Percentiles rank a stretch among this genome's conserved stretches.
Conservation (phyloP, 2,329 filamentous ascomycete species). For the Chrysosporium queenslandicum region DNA sequence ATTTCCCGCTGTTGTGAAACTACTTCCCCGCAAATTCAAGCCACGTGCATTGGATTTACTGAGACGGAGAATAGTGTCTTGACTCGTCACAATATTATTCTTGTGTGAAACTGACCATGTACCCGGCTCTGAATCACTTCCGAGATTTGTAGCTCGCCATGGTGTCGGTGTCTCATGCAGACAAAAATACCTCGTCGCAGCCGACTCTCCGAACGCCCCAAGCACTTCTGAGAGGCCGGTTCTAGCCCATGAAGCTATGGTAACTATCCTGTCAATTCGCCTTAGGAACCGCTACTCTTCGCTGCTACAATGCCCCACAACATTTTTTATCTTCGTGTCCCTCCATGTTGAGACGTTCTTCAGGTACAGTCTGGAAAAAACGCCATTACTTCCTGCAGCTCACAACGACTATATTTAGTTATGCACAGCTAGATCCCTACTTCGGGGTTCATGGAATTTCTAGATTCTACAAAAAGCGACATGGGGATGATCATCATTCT, state of each 20-base stretch:
- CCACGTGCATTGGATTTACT: constrained; percentile 4
- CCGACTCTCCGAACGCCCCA: too few relatives aligned
- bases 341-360: too few relatives aligned
- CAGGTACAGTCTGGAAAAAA: not conserved
- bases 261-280: too few relatives aligned
- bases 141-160: not conserved
- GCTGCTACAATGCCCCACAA: too few relatives aligned
- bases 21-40: constrained; percentile 10
- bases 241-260: too few relatives aligned
- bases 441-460: too few relatives aligned
- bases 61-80: not conserved
- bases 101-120: not conserved
- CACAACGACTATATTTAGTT: not conserved
- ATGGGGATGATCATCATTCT: not conserved
- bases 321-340: too few relatives aligned
- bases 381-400: not conserved
- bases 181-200: too few relatives aligned
- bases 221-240: too few relatives aligned
- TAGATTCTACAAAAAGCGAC: not conserved
- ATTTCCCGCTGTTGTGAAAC: constrained; percentile 1
- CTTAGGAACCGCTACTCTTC: too few relatives aligned
- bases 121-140: not conserved
- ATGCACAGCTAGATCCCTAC: too few relatives aligned
- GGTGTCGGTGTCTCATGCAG: not conserved
- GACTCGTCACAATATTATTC: constrained; percentile 4